Evolutionary conservation across 2,329 filamentous ascomycete species (phyloP).

Genomic region (Microdochium nivale): DNA sequence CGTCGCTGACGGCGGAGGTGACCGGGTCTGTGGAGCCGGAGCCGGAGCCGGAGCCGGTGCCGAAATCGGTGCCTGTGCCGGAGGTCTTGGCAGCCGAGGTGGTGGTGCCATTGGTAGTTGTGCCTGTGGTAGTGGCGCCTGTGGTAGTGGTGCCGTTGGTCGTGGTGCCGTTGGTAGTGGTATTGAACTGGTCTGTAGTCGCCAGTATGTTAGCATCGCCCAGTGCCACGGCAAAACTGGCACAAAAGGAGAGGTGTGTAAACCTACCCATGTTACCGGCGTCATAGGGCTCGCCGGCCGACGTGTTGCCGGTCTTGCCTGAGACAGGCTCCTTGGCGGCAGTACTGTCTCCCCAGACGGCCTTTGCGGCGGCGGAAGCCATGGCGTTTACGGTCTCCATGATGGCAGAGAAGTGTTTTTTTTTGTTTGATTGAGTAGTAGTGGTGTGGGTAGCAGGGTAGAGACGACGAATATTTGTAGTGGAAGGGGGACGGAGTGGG

Average conservation of each 20-base stretch:
- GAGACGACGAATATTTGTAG: background rate
- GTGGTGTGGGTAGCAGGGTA: background rate
- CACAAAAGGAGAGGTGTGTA: conserved; percentile 6
- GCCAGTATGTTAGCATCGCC: background rate
- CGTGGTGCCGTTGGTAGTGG: background rate
- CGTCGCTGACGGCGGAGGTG: background rate
- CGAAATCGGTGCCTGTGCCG: conserved; percentile 4
- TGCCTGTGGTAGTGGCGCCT: background rate
- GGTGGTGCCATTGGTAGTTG: background rate
- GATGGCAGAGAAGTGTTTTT: conserved; percentile 5
- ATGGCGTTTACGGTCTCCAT: conserved; percentile 61
- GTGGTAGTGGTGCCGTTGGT: background rate
- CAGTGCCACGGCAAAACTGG: background rate
- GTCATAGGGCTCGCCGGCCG: conserved; percentile 66
- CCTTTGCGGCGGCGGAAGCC: conserved; percentile 36
- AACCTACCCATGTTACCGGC: conserved; percentile 63
- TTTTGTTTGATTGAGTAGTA: background rate
- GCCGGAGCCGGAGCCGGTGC: conserved; percentile 7
- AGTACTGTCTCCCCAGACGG: conserved; percentile 35
- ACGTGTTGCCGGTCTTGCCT: conserved; percentile 59
- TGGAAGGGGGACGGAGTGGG: background rate
- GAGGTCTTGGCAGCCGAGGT: background rate
- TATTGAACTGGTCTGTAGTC: conserved; percentile 3
- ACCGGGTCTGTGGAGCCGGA: conserved; percentile 1
- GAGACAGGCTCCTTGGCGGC: conserved; percentile 55